These are phyloP conservation scores for Pseudovirgaria hyperparasitica DNA, from an alignment of 2,329 filamentous ascomycete species.

Conservation along the genomic window DNA sequence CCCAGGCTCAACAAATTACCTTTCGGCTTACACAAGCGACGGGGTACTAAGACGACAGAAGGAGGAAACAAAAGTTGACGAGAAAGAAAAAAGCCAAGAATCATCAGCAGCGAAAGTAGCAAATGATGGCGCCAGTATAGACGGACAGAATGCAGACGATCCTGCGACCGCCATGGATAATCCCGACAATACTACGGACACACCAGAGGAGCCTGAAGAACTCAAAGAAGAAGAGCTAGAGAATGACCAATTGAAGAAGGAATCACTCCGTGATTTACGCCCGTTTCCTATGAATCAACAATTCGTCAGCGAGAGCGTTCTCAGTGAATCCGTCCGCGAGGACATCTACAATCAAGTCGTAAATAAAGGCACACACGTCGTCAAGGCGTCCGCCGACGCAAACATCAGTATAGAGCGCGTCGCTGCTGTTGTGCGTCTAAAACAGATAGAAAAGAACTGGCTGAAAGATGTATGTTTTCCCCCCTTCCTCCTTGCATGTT, in stretches of 20 bases:
- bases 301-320: slow-evolving; percentile 59
- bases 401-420: slow-evolving; percentile 73
- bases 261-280: slow-evolving; percentile 19
- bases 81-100: slow-evolving; percentile 9
- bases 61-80: slow-evolving; percentile 7
- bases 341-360: slow-evolving; percentile 61
- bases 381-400: slow-evolving; percentile 63
- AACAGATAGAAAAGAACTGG: slow-evolving; percentile 76
- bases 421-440: slow-evolving; percentile 72
- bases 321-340: slow-evolving; percentile 61
- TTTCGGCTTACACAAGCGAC: slow-evolving; percentile 38
- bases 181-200: slow-evolving; percentile 13
- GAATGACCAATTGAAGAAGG: slow-evolving; percentile 13
- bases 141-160: slow-evolving; percentile 15
- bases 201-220: slow-evolving; percentile 10
- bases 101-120: slow-evolving; percentile 12
- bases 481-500: slow-evolving; percentile 1
- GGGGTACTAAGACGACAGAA: slow-evolving; percentile 29
- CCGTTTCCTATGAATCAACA: slow-evolving; percentile 65
- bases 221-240: slow-evolving; percentile 5
- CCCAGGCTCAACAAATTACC: slow-evolving; percentile 40
- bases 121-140: slow-evolving; percentile 4
- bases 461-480: slow-evolving; percentile 52
- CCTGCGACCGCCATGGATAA: slow-evolving; percentile 9
- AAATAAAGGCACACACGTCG: slow-evolving; percentile 48